Evolutionary conservation across 2,329 filamentous ascomycete species (phyloP).

Genomic region (Lachnellula occidentalis): DNA sequence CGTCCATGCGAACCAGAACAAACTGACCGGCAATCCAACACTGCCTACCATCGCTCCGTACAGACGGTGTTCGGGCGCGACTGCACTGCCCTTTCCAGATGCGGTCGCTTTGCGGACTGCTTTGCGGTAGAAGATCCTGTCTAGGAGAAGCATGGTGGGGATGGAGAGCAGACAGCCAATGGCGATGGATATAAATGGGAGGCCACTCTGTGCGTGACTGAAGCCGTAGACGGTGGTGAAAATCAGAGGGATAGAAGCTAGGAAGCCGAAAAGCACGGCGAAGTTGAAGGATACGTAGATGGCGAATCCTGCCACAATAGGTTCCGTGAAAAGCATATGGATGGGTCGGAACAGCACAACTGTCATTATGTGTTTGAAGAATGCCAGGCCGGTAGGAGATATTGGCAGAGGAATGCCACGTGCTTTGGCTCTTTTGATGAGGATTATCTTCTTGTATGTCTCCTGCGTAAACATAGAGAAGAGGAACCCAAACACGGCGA

Average conservation of each 20-base stretch:
- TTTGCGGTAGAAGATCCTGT: conserved; percentile 36
- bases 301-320: conserved; percentile 29
- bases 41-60: conserved; percentile 49
- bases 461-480: conserved; percentile 39
- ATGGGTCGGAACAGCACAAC: conserved; percentile 30
- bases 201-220: neutral
- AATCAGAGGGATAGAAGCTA: conserved; percentile 34
- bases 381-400: conserved; percentile 36
- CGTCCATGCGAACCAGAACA: conserved; percentile 31
- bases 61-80: conserved; percentile 51
- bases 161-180: conserved; percentile 37
- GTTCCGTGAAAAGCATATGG: conserved; percentile 32
- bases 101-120: conserved; percentile 1
- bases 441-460: conserved; percentile 32
- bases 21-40: conserved; percentile 23
- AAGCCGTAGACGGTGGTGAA: conserved; percentile 29
- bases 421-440: conserved; percentile 29
- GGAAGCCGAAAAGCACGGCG: conserved; percentile 32
- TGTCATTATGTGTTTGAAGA: conserved; percentile 34
- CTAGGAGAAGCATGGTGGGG: conserved; percentile 37
- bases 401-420: conserved; percentile 34
- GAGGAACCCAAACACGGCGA: conserved; percentile 40
- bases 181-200: conserved; percentile 30
- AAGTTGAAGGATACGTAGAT: conserved; percentile 32
- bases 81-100: conserved; percentile 11